Evolutionary conservation across 768 basidiomycete genomes (phyloP), one percentile per base, ranked within the genome.

Genomic region (Rhodotorula toruloides): DNA sequence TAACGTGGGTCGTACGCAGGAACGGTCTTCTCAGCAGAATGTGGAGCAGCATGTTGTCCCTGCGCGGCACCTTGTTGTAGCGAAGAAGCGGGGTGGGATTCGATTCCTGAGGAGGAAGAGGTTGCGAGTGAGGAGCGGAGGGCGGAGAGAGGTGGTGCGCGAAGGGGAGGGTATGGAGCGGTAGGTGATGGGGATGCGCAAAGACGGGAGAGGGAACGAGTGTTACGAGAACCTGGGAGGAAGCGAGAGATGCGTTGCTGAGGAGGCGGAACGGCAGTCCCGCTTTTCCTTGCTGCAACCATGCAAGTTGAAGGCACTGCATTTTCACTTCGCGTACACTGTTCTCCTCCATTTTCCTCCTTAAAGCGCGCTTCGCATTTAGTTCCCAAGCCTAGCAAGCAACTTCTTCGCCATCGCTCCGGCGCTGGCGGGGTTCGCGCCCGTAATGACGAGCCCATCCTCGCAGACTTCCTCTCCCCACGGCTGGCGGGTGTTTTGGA

Each of bases 351-450:
- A n/a, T n/a, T n/a, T n/a, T n/a, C n/a, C n/a, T n/a, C n/a, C n/a
- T n/a, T n/a, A n/a, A n/a, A n/a, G n/a, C n/a, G n/a, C n/a, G n/a
- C n/a, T n/a, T n/a, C n/a, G n/a, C n/a, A n/a, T n/a, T n/a, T n/a
- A n/a, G n/a, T 65, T 67, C 53, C 40, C 12, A 44, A 87, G 77
- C 14, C 81, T 81, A 71, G 84, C 79, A 70, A 84, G 79, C 69
- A 88, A 78, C 31, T 80, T 84, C 72, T 86, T 77, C 12, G 80
- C 87, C 47, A 88, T 65, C 1, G 79, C 79, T 49, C 76, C 79
- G 42, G 87, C 85, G 13, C 84, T 86, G 25, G 82, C 84, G 7
- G 87, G 87, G 77, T 90, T 90, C 76, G 88, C 87, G 13, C 88
- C 88, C 29, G 87, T 86, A 71, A 84, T 80, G 39, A 87, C 78